Evolutionary conservation across 2,329 filamentous ascomycete species (phyloP).

Genomic region (Pezicula neosporulosa): DNA sequence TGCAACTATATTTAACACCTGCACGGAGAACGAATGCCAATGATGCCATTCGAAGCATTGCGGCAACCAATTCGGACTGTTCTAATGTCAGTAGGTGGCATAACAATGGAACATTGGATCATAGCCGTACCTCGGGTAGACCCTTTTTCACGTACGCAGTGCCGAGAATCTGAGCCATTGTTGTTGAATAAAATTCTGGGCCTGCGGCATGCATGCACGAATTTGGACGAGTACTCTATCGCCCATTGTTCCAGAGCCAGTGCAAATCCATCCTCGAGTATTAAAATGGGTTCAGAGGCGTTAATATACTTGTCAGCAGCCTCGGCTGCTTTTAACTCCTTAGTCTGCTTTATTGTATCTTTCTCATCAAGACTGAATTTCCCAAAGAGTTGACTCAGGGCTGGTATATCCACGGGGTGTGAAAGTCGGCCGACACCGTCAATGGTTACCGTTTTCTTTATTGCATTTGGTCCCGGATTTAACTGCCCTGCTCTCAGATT

Average conservation of each 20-base stretch:
- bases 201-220: slow-evolving; percentile 21
- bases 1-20: slow-evolving; percentile 13
- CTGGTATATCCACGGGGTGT: slow-evolving; percentile 12
- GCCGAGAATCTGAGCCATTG: slow-evolving; percentile 18
- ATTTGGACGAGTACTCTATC: slow-evolving; percentile 19
- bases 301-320: not conserved
- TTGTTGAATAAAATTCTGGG: slow-evolving; percentile 16
- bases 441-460: slow-evolving; percentile 12
- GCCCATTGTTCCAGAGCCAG: slow-evolving; percentile 22
- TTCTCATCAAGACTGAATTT: slow-evolving; percentile 8
- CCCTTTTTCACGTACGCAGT: slow-evolving; percentile 19
- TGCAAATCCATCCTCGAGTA: slow-evolving; percentile 11
- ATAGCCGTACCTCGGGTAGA: slow-evolving; percentile 17
- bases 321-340: not conserved
- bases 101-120: not conserved
- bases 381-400: slow-evolving; percentile 5
- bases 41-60: slow-evolving; percentile 18
- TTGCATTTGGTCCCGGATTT: not conserved
- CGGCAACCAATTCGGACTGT: slow-evolving; percentile 15
- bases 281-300: slow-evolving; percentile 5
- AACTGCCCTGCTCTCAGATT: slow-evolving; percentile 4
- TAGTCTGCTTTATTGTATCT: slow-evolving; percentile 5
- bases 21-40: slow-evolving; percentile 20
- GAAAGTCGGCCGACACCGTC: slow-evolving; percentile 19
- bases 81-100: not conserved